Base-by-base conservation (phyloP, 257 asterid species). In the Scutellaria barbata region DNA sequence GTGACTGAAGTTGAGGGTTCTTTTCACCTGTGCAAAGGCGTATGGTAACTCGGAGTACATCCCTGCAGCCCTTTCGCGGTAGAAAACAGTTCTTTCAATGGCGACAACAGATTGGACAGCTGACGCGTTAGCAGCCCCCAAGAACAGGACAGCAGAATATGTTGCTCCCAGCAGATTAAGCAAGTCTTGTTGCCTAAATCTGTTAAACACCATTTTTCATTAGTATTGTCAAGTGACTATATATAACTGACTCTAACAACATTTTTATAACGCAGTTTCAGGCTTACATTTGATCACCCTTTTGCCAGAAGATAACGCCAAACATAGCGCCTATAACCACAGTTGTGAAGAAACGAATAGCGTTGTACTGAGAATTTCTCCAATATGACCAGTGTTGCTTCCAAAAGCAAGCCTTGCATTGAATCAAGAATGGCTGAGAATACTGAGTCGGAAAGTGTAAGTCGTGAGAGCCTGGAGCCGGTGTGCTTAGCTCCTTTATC, bases 21-120 rank as follows among this genome's bases (percentile, higher is more conserved):
- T 8, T 48, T 20, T 43, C 76, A 90, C 97, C 92, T 91, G 97
- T 10, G 97, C 88, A 67, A 91, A 91, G 13, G 97, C 96, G 54
- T 88, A 91, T 0, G 97, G 97, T 41, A 91, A 67, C 78, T 84
- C 96, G 1, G 97, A 91, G 71, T 87, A 91, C 96, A 88, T 88
- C 71, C 97, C 97, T 30, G 97, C 97, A 14, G 96, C 96, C 76
- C 92, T 82, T 76, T 91, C 97, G 0, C 97, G 95, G 65, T 90
- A 90, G 80, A 88, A 90, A 5, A 91, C 97, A 0, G 96, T 88
- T 81, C 97, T 77, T 52, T 88, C 97, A 1, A 88, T 64, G 3
- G 83, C 85, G 14, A 91, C 97, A 13, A 91, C 87, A 10, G 96
- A 83, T 76, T 87, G 96, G 51, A 91, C 92, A 0, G 96, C 82